These are phyloP conservation scores for Brachypodium distachyon DNA, from an alignment of 202 grass and related monocot species.

Conservation along the genomic window DNA sequence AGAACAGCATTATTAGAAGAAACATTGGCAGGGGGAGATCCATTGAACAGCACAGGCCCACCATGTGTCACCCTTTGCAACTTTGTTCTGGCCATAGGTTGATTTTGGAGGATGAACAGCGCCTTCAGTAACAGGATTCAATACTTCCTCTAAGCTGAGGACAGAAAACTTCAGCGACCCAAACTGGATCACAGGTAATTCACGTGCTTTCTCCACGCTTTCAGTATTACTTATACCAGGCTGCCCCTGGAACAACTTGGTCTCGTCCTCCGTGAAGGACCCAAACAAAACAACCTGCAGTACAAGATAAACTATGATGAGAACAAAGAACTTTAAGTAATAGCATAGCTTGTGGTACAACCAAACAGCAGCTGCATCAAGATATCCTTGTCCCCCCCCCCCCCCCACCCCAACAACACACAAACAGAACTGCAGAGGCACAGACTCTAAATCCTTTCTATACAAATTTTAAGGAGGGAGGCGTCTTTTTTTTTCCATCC, in stretches of 20 bases:
- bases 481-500: too few species aligned
- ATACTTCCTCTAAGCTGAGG: constrained; percentile 25
- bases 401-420: too few species aligned
- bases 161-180: constrained; percentile 59
- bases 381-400: background rate
- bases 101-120: constrained; percentile 31
- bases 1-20: constrained; percentile 22
- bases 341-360: background rate
- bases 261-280: constrained; percentile 74
- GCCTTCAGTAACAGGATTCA: constrained; percentile 15
- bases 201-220: constrained; percentile 5
- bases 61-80: constrained; percentile 29
- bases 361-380: background rate
- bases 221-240: constrained; percentile 13
- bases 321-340: background rate
- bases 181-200: constrained; percentile 58
- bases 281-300: constrained; percentile 74
- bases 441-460: background rate
- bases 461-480: background rate
- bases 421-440: background rate
- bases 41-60: constrained; percentile 38
- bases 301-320: background rate
- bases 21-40: constrained; percentile 13
- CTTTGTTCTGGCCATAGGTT: constrained; percentile 13
- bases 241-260: constrained; percentile 45